Conservation (phyloP, 768 basidiomycete genomes). For the Russula sp. region DNA sequence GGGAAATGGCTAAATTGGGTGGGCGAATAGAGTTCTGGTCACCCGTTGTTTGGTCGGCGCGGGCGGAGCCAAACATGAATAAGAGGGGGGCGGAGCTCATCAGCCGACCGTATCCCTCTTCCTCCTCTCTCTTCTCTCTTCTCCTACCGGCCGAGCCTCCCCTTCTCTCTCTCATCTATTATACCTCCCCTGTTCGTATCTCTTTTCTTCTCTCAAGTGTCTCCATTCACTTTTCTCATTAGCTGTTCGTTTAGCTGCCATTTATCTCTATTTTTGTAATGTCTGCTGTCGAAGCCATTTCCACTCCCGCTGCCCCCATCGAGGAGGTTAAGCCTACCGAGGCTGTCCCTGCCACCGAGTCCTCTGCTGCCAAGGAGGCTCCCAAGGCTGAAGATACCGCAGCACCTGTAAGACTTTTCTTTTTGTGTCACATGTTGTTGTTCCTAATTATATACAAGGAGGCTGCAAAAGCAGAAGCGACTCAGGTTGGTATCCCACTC, state of each 20-base stretch:
- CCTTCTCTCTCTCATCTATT: slow-evolving; percentile 56
- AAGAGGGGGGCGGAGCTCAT: slow-evolving; percentile 31
- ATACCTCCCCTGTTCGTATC: slow-evolving; percentile 30
- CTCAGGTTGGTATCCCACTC: slow-evolving; percentile 29
- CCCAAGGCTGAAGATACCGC: slow-evolving; percentile 37
- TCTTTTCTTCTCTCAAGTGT: neutral
- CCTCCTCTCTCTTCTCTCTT: slow-evolving; percentile 29
- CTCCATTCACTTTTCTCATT: neutral
- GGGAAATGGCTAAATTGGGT: slow-evolving; percentile 10
- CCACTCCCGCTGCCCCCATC: slow-evolving; percentile 37
- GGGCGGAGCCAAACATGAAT: slow-evolving; percentile 29
- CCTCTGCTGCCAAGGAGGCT: slow-evolving; percentile 30
- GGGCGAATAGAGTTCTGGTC: slow-evolving; percentile 27
- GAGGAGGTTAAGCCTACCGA: slow-evolving; percentile 51
- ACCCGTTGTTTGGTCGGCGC: slow-evolving; percentile 30
- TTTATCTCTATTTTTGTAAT: slow-evolving; percentile 46
- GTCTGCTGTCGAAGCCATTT: slow-evolving; percentile 62
- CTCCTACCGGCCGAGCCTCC: slow-evolving; percentile 28
- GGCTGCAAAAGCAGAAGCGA: slow-evolving; percentile 35
- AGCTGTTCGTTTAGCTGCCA: neutral
- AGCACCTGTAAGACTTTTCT: slow-evolving; percentile 29
- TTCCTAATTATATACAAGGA: slow-evolving; percentile 28
- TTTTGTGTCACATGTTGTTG: slow-evolving; percentile 7
- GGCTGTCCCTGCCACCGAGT: slow-evolving; percentile 28
- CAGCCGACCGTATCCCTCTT: slow-evolving; percentile 5